Evolutionary conservation across 345 rosid genomes (phyloP).

Genomic region (Noccaea caerulescens): DNA sequence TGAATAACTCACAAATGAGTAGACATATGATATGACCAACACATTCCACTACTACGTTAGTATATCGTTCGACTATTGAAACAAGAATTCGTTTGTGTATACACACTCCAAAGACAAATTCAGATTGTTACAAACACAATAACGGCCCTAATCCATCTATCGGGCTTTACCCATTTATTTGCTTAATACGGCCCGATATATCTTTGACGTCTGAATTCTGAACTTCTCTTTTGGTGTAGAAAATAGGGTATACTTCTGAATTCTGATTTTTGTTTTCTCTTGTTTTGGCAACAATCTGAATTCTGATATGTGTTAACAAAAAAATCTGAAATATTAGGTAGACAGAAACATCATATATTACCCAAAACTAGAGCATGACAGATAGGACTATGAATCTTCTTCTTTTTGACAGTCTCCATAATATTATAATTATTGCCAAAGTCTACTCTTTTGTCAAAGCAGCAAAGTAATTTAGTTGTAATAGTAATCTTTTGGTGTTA

Average conservation of each 20-base stretch:
- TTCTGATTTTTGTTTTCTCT: background rate
- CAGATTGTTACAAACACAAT: background rate
- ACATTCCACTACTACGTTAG: no score
- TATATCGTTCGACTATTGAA: no score
- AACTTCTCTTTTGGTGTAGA: no score
- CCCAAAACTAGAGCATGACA: conserved; percentile 18
- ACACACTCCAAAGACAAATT: background rate
- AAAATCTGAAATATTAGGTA: conserved; percentile 9
- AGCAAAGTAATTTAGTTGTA: conserved; percentile 5
- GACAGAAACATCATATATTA: conserved; percentile 5
- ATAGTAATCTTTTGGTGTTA: background rate
- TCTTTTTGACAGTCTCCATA: background rate
- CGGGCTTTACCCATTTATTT: background rate
- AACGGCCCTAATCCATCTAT: background rate
- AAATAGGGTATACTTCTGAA: no score
- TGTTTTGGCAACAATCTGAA: background rate
- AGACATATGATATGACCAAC: no score
- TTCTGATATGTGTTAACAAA: background rate
- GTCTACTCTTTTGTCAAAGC: conserved; percentile 5
- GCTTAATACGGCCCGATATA: conserved; percentile 16
- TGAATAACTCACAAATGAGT: background rate
- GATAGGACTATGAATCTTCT: conserved; percentile 3
- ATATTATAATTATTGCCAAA: no score
- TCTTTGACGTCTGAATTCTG: background rate
- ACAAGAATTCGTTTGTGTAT: conserved; percentile 2